Conservation (phyloP, 805 yeast species). For the Cyberlindnera amylophila region DNA sequence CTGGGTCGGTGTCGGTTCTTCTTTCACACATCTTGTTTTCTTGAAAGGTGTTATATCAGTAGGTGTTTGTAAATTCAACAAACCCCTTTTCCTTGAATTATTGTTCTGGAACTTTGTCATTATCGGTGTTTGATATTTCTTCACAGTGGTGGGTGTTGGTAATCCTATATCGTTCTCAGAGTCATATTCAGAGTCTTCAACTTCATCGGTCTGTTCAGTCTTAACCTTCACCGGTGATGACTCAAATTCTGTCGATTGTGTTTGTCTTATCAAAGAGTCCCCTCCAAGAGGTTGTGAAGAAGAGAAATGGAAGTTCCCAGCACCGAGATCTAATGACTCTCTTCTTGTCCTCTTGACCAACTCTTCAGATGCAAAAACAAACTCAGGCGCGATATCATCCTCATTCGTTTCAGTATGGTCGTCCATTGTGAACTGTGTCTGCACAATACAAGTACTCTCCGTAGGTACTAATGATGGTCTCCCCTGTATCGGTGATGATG, state of each 20-base stretch:
- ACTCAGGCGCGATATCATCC: not conserved
- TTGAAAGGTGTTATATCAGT: constrained; percentile 18
- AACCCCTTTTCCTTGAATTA: not conserved
- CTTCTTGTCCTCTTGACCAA: not conserved
- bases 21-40: constrained; percentile 5
- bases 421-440: constrained; percentile 9
- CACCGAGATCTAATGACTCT: constrained; percentile 18
- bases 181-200: constrained; percentile 15
- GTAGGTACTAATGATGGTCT: not conserved
- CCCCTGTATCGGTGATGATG: not conserved
- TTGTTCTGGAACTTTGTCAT: not conserved
- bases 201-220: constrained; percentile 1
- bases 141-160: constrained; percentile 10
- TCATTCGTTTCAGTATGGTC: not conserved
- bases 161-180: constrained; percentile 9
- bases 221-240: constrained; percentile 14
- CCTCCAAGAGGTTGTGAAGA: constrained; percentile 11
- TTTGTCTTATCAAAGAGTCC: constrained; percentile 3
- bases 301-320: constrained; percentile 10
- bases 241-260: not conserved
- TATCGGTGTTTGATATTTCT: constrained; percentile 16
- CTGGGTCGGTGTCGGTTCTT: constrained; percentile 3
- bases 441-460: constrained; percentile 1
- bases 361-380: constrained; percentile 1
- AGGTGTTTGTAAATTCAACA: constrained; percentile 17